Evolutionary conservation across 2,329 filamentous ascomycete species (phyloP), one percentile per base, ranked within the genome.

Genomic region (Aspergillus carbonarius): DNA sequence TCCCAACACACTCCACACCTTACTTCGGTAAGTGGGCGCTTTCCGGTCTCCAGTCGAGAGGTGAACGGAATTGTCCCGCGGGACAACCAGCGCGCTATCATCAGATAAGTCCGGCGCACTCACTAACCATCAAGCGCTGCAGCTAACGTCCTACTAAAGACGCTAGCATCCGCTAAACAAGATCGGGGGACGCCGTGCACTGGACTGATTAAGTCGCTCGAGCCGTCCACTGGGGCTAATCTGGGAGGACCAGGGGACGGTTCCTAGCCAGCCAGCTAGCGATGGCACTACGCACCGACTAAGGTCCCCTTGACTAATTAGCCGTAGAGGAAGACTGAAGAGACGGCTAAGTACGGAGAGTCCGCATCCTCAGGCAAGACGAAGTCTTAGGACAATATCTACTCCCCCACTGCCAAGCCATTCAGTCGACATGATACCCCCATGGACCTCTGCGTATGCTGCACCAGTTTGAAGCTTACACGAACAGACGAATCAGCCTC

Each of bases 361-460:
- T 17, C 20, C 37, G 25, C 51, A 42, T 30, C 25, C 25, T 20
- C 15, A 40, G 4, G 30, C 17, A 20, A 5, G n/a, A n/a, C n/a
- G 30, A 44, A 5, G 25, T 30, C 37, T 37, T 27, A 34, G 18
- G 32, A 51, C 20, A 6, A 17, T 27, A 15, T 18, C 49, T 34
- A 42, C 25, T 34, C 27, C 51, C 48, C 51, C 51, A 54, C 51
- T 34, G 51, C 51, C 51, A 54, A 54, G 51, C 51, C 20, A 32
- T 34, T 2, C 18, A 44, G 17, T 44, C 39, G 23, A 44, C 51
- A 44, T 54, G 51, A 30, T 54, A 23, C 40, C 51, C 37, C 35
- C 37, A 25, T 32, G 27, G 37, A 25, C 40, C 50, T 27, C 7
- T 40, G 7, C 17, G 32, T 32, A 44, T 30, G 25, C 23, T 30